Evolutionary conservation across 345 rosid species (phyloP), one percentile per base, ranked within the genome.

Genomic region (Hevea brasiliensis): DNA sequence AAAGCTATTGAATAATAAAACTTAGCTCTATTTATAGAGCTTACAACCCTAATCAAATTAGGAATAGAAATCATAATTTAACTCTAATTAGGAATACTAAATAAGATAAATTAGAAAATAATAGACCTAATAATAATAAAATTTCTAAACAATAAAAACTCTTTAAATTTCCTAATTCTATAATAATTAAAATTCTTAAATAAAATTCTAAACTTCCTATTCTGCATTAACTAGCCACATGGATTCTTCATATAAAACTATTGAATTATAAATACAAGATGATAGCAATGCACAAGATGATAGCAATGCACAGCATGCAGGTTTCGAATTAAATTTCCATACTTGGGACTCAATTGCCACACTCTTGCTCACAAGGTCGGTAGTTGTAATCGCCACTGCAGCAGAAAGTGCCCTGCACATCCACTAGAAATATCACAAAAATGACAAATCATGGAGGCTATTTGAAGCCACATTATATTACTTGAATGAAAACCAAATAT

Each of bases 341-440:
- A 90, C 99, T 89, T 84, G 80, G 64, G 88, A 84, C 75, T 90
- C 96, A 81, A 95, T 68, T 35, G 99, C 99, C 65, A 91, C 98
- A 61, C 99, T 95, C 89, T 95, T 95, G 84, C 96, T 95, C 45
- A 91, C 96, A 68, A 95, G 93, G 83, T 95, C 99, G 1, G 98
- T 95, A 35, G 99, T 92, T 4, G 98, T 92, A 81, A 95, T 91
- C 48, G 99, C 98, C 80, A 92, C 89, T 50, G 99, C 99, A 63
- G 98, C 98, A 51, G 96, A 86, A 84, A 86, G 90, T 79, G 94
- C 97, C 86, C 99, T 92, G 96, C 80, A 84, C 51, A 79, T 56
- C 74, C 45, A 65, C 57, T 50, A 20, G 72, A 29, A 67, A 62
- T 35, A 29, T 70, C 32, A 79, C 37, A 56, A 68, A 51, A 50